Base-by-base conservation (phyloP, 1,284 basidiomycete species). In the Malassezia dermatis region DNA sequence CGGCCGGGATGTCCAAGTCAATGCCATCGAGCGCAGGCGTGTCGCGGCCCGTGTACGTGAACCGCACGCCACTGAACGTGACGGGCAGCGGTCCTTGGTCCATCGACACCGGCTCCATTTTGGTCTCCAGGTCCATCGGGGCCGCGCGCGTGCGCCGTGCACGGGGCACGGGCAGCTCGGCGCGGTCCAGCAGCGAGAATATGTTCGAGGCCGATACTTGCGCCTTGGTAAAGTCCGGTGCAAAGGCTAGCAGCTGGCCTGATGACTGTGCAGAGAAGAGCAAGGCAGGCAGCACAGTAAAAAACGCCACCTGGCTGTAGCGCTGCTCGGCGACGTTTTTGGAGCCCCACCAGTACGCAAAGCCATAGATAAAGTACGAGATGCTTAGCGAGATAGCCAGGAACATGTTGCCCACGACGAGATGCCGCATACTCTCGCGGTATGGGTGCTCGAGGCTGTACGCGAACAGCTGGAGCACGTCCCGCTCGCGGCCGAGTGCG, bases 321-420 rank as follows among this genome's bases (percentile, higher is more conserved):
- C 61, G 53, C 4, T 56, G 62, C 19, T 66, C 60, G 0, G 65
- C 65, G n/a, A 69, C 61, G 30, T 65, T 65, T 26, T 60, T 57
- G 19, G 63, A 65, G 23, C 67, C 67, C 65, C 65, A 69, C 63
- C 63, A 69, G 44, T 69, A 69, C 27, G 67, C 67, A 45, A 67
- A 69, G 8, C 62, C 65, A 39, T 69, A 65, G 44, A 68, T 62
- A 51, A 68, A 68, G 59, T 68, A 68, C 19, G 62, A 64, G 37
- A 68, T 62, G 42, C 66, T 68, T 37, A 69, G 50, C 26, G 67
- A 62, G 6, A 64, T 37, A 1, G 67, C 67, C 34, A 69, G 37
- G 15, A 60, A 67, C 12, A 65, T 48, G 35, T 69, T 66, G 32
- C 65, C 67, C 12, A 61, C 54, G 7, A 66, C 21, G 34, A 65